phyloP scores from a whole-genome alignment of 441 rosid genomes.

The Iberis amara region DNA sequence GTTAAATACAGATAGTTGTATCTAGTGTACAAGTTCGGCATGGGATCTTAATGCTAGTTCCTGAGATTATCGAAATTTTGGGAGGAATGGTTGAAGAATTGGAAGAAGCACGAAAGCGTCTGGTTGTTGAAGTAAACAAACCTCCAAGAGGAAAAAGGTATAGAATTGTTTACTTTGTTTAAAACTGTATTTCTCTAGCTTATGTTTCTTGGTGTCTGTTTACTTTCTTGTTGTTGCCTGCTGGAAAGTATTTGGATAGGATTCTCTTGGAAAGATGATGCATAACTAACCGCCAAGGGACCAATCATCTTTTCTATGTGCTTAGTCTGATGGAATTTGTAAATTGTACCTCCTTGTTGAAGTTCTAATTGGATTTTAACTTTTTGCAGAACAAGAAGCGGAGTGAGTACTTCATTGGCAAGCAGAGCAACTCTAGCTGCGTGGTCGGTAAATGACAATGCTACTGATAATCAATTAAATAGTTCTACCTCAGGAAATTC shows the following conservation, averaged over 20 bases:
- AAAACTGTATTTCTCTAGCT: conserved; percentile 1
- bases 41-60: conserved; percentile 81
- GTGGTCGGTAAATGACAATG: conserved; percentile 47
- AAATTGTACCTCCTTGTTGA: not conserved
- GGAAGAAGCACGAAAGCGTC: conserved; percentile 66
- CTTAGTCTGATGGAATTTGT: conserved; percentile 1
- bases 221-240: not conserved
- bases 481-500: conserved; percentile 34
- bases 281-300: conserved; percentile 7
- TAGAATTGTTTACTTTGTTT: not conserved
- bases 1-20: conserved; percentile 55
- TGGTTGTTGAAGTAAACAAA: conserved; percentile 76
- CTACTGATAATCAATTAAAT: conserved; percentile 32
- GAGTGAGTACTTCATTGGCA: conserved; percentile 55
- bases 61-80: conserved; percentile 73
- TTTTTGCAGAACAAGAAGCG: conserved; percentile 56
- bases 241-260: conserved; percentile 6
- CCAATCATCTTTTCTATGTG: conserved; percentile 9
- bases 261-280: conserved; percentile 13
- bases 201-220: conserved; percentile 20
- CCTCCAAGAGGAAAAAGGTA: conserved; percentile 97
- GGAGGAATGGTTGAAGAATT: conserved; percentile 82
- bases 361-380: conserved; percentile 8
- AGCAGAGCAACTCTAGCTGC: conserved; percentile 84
- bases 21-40: conserved; percentile 69